Percentiles rank a stretch among this genome's conserved stretches.
Evolutionary conservation across 768 basidiomycete genomes (phyloP).

Genomic region (Hypholoma sublateritium): DNA sequence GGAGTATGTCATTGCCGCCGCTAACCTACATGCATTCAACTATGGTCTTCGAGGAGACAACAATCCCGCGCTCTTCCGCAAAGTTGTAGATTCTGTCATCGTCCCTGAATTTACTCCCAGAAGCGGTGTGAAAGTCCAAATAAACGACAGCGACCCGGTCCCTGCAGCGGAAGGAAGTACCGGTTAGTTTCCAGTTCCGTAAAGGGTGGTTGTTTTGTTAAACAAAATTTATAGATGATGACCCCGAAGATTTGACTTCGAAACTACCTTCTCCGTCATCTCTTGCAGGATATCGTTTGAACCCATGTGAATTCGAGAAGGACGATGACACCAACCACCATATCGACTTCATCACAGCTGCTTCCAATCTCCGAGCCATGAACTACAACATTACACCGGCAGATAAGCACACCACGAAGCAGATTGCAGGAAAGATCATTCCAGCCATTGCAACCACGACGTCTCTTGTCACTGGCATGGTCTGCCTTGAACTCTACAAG

Average conservation of each 20-base stretch:
- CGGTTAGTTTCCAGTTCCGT: conserved; percentile 27
- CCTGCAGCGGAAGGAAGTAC: conserved; percentile 45
- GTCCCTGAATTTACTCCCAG: conserved; percentile 93
- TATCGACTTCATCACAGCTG: conserved; percentile 98
- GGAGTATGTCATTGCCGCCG: conserved; percentile 86
- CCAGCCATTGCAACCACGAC: conserved; percentile 99
- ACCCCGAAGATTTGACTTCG: conserved; percentile 55
- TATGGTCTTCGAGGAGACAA: conserved; percentile 93
- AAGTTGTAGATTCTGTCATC: conserved; percentile 76
- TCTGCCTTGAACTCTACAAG: conserved; percentile 97
- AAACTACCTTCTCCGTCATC: conserved; percentile 88
- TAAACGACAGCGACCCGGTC: conserved; percentile 90
- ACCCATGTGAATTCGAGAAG: conserved; percentile 97
- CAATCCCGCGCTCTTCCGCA: conserved; percentile 78
- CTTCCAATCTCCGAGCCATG: conserved; percentile 92
- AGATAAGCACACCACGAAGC: conserved; percentile 91
- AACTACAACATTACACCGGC: conserved; percentile 91
- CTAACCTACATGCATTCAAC: conserved; percentile 97
- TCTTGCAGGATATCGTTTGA: conserved; percentile 93
- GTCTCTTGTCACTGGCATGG: conserved; percentile 90
- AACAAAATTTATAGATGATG: conserved; percentile 39
- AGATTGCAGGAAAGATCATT: conserved; percentile 98
- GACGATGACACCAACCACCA: conserved; percentile 98
- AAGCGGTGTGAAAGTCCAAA: conserved; percentile 89
- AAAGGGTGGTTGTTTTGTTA: background rate